Conservation (phyloP, 331 rosid genomes). For the Stylosanthes scabra region DNA sequence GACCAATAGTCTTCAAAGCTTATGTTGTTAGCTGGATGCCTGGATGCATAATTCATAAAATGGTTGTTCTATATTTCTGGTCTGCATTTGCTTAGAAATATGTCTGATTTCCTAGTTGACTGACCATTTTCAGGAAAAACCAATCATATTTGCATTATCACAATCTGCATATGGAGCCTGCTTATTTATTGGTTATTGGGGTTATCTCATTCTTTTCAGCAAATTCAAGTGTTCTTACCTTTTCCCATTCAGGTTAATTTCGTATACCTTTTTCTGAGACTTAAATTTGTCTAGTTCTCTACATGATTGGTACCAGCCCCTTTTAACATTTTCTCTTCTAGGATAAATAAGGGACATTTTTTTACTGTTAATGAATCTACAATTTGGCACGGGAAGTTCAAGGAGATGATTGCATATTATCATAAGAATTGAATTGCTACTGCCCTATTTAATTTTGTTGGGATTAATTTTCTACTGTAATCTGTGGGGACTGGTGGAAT, state of each 20-base stretch:
- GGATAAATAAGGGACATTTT: constrained; percentile 16
- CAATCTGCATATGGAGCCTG: constrained; percentile 89
- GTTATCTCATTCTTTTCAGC: constrained; percentile 61
- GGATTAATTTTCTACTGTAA: constrained; percentile 28
- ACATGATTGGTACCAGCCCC: constrained; percentile 1
- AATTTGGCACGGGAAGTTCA: constrained; percentile 21
- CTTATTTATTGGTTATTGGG: constrained; percentile 91
- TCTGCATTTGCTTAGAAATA: constrained; percentile 30
- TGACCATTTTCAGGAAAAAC: constrained; percentile 77
- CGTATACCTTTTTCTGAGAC: constrained; percentile 12
- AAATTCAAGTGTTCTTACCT: constrained; percentile 56
- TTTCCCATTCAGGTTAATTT: constrained; percentile 81
- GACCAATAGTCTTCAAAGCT: not conserved
- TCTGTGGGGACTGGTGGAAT: not conserved
- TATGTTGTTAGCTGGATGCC: constrained; percentile 9
- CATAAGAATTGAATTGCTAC: constrained; percentile 27
- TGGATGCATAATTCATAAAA: not conserved
- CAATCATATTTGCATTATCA: constrained; percentile 77
- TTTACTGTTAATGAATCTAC: constrained; percentile 17
- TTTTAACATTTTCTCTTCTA: constrained; percentile 23
- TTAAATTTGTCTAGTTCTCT: not conserved
- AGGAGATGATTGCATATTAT: constrained; percentile 12
- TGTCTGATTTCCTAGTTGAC: constrained; percentile 37
- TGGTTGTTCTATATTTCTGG: not conserved
- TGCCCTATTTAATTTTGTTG: constrained; percentile 11